A percentile compares a stretch with the other conserved stretches of the same genome.
These are phyloP conservation scores for Paspalum vaginatum DNA, from an alignment of 176 grass and related monocot genomes.

Conservation along the genomic window DNA sequence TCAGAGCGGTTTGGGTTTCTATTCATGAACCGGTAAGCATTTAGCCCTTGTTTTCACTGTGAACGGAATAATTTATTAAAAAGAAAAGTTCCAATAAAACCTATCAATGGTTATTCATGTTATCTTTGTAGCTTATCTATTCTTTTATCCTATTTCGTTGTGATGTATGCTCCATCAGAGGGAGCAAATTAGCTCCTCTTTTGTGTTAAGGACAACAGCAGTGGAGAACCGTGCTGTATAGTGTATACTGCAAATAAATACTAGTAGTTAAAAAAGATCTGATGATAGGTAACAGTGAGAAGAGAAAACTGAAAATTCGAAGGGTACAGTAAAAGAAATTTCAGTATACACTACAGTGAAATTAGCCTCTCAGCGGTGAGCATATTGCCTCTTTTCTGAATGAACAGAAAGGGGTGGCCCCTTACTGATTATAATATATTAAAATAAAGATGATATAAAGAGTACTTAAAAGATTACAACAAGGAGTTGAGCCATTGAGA, in stretches of 20 bases:
- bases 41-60: background rate
- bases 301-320: background rate
- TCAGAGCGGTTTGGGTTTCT: conserved; percentile 67
- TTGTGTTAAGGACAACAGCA: background rate
- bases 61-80: background rate
- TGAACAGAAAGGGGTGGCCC: no score
- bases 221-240: background rate
- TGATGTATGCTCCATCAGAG: background rate
- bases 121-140: background rate
- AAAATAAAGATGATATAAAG: no score
- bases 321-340: background rate
- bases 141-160: background rate
- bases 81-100: conserved; percentile 22
- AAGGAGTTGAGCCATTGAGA: no score
- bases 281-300: background rate
- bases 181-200: background rate
- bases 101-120: background rate
- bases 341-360: background rate
- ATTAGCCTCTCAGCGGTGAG: background rate
- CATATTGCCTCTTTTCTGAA: background rate
- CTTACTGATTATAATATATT: no score
- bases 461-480: no score
- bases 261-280: background rate
- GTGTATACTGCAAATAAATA: background rate
- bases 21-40: conserved; percentile 67